Evolutionary conservation across 176 grass and related monocot genomes (phyloP), one percentile per base, ranked within the genome.

Genomic region (Themeda triandra): DNA sequence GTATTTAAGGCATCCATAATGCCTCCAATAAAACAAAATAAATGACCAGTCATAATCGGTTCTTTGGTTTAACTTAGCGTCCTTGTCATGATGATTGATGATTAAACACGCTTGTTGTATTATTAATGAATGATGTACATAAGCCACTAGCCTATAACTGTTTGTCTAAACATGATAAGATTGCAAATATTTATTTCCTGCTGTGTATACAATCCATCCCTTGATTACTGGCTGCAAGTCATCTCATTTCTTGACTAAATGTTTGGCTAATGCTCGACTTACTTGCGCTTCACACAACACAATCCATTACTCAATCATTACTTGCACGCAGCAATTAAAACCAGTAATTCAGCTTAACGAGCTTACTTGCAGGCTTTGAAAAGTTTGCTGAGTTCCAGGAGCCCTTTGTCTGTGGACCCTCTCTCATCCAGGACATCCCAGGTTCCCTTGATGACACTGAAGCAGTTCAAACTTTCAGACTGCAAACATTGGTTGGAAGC

Each of bases 361-460:
- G 71, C 93, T 90, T 95, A 93, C 96, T 92, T 90, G 96, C 96
- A 98, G 66, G 96, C 89, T 80, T 81, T 98, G 88, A 98, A 98
- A 18, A 67, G 87, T 76, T 87, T 98, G 81, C 91, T 98, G 30
- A 98, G 89, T 78, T 92, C 79, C 35, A 81, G 12, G 46, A 98
- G 90, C 2, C 91, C 91, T 79, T 85, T 65, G 56, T 89, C 68
- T 10, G 46, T 81, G 69, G 87, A 80, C 67, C 87, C 93, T 56
- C 78, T 92, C 54, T 58, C 77, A 59, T 58, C 70, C 24, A 98
- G 32, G 78, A 89, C 81, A 76, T 98, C 89, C 93, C 96, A 98
- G 44, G 84, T 90, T 51, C 76, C 86, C 75, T 98, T 98, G 77
- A 98, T 98, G 48, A 95, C 87, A 33, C 48, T 85, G 83, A 92